Evolutionary conservation across 768 basidiomycete genomes (phyloP), one percentile per base, ranked within the genome.

Genomic region (Boletus barrowsii): DNA sequence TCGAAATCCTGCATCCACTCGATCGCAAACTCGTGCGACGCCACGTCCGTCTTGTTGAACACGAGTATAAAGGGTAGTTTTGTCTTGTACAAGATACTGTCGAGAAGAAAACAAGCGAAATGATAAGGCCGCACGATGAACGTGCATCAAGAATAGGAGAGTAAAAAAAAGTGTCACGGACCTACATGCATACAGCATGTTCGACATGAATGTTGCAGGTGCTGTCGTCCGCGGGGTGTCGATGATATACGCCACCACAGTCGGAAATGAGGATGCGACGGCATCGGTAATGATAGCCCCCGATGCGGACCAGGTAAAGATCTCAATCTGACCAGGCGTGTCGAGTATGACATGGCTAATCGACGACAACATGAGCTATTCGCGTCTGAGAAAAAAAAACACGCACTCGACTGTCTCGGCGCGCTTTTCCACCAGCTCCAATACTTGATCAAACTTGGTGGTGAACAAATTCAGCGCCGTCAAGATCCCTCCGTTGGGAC

Each of bases 1-100:
- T 99, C 96, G 64, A 98, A 99, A 68, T 99, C 97, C 43, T 83
- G 79, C 96, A 98, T 98, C 97, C 97, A 99, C 58, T 95, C 93
- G 29, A 97, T 59, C 10, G 97, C 97, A 70, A 97, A 98, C 37
- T 84, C 81, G 68, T 98, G 93, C 3, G 87, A 78, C 66, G 90
- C 82, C 4, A 92, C 93, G 69, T 99, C 97, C 6, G 86, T 98
- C 75, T 99, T 99, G 76, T 99, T 99, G 78, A 99, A 99, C 32
- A 98, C 95, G 29, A 98, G 80, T 59, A 99, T 87, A 72, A 99
- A 98, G 1, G 97, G 97, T 1, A 98, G 78, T 59, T 94, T 93
- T 7, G 95, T 98, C 74, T 99, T 99, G 77, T 99, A 99, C 15
- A 99, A 76, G 60, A 99, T 98, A 57, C 93, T 95, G 36, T 40